Base-by-base conservation (phyloP, 2,329 filamentous ascomycete genomes). In the Aaosphaeria arxii region DNA sequence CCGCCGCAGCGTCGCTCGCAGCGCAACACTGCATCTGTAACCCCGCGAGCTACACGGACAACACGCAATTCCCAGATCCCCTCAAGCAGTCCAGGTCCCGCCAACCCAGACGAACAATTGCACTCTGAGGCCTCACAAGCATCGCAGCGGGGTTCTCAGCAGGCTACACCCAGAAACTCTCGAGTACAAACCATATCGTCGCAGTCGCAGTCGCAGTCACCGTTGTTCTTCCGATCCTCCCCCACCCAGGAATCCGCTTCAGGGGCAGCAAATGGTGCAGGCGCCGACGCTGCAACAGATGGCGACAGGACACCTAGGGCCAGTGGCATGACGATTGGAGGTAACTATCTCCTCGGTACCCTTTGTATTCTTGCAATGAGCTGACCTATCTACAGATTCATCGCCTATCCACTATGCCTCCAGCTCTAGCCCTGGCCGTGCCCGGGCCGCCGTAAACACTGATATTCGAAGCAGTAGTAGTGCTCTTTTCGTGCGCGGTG, bases 401-500 rank as follows among this genome's bases (percentile, higher is more conserved):
- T 97, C 92, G 1, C 92, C 92, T 1, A 89, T 97, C 57, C 84
- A 86, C 68, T 97, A 96, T 67, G 89, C 89, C 48, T 85, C 90
- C 33, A 96, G 90, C 71, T 96, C 92, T 35, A 95, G 89, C 64
- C 89, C 90, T 29, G 85, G 83, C n/a, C 83, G 83, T 63, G 77
- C 65, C 44, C 72, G 74, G 45, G 72, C 81, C 54, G 77, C 81
- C 43, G 75, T 77, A 44, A 84, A 86, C 55, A 86, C 88, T 45
- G 85, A 92, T 65, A 77, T 89, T 52, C 83, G 83, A 58, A 95
- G 88, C 69, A 89, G 90, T 64, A 90, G 86, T 74, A 96, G 91
- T 63, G 88, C 85, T 5, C 79, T 97, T 30, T 97, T 97, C 65
- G 86, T 96, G 32, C 77, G 87, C 59, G 78, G 79, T 40, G 73